Conservation (phyloP, 2,329 filamentous ascomycete species). For the Diplodia corticola region DNA sequence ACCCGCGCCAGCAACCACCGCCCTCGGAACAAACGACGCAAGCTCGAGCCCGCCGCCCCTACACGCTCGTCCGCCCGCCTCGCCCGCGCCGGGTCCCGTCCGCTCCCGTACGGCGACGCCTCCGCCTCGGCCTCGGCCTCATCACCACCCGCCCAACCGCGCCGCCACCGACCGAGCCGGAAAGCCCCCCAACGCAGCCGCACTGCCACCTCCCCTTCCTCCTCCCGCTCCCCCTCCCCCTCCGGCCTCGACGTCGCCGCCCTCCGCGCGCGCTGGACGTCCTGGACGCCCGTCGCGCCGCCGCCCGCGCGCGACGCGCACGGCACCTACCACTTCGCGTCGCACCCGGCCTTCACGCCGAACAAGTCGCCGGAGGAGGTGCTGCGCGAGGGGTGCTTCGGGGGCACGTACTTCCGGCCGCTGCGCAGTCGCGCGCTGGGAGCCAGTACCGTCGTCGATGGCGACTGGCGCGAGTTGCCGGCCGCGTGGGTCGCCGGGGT, state of each 20-base stretch:
- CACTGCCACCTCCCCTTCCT: neutral
- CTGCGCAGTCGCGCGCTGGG: constrained; percentile 48
- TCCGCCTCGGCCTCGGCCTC: no score
- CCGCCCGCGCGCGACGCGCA: constrained; percentile 45
- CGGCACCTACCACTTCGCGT: constrained; percentile 50
- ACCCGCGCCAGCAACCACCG: constrained; percentile 17
- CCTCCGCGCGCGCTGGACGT: constrained; percentile 44
- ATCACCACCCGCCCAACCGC: no score
- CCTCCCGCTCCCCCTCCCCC: neutral
- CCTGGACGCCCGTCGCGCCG: constrained; percentile 45
- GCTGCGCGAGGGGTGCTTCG: constrained; percentile 55
- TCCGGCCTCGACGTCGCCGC: constrained; percentile 28
- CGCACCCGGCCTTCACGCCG: constrained; percentile 49
- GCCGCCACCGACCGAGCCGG: neutral
- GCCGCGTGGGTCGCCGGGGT: constrained; percentile 47
- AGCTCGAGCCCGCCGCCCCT: constrained; percentile 35
- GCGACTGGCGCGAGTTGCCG: constrained; percentile 53
- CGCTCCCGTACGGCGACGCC: constrained; percentile 44
- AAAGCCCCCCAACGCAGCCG: neutral
- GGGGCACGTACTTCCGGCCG: constrained; percentile 54
- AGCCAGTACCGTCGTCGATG: constrained; percentile 44
- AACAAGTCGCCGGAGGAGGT: constrained; percentile 57
- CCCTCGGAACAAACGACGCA: constrained; percentile 45
- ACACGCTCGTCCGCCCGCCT: constrained; percentile 52
- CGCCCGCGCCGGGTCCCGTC: constrained; percentile 40